phyloP scores from a whole-genome alignment of 1,139 yeast genomes.

The Hemisphaericaspora subhashii region DNA sequence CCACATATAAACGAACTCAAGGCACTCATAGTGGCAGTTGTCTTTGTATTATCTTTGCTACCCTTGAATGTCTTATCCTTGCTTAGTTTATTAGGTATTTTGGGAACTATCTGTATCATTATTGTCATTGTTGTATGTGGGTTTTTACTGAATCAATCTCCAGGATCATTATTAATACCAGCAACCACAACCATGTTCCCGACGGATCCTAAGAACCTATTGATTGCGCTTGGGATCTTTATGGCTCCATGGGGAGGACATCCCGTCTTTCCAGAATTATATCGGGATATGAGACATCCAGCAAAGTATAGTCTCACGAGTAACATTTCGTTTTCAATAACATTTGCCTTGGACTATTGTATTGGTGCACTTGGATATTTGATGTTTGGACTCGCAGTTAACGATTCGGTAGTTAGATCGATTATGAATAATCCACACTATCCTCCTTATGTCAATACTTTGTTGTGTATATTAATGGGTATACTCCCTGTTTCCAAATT shows the following conservation, averaged over 20 bases:
- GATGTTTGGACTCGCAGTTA: slow-evolving; percentile 39
- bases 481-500: slow-evolving; percentile 42
- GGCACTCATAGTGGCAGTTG: slow-evolving; percentile 39
- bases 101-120: slow-evolving; percentile 67
- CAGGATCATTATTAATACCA: slow-evolving; percentile 68
- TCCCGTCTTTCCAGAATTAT: slow-evolving; percentile 79
- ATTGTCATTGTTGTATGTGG: slow-evolving; percentile 64
- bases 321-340: slow-evolving; percentile 33
- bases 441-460: slow-evolving; percentile 31
- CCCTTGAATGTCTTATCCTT: slow-evolving; percentile 75
- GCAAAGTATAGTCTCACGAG: slow-evolving; percentile 29
- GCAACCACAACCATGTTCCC: slow-evolving; percentile 56
- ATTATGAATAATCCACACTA: slow-evolving; percentile 35
- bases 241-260: slow-evolving; percentile 94
- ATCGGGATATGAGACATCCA: slow-evolving; percentile 82
- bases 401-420: slow-evolving; percentile 42
- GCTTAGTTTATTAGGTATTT: slow-evolving; percentile 71
- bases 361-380: slow-evolving; percentile 39
- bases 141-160: slow-evolving; percentile 47
- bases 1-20: slow-evolving; percentile 58
- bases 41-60: slow-evolving; percentile 65
- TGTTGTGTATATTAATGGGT: slow-evolving; percentile 39
- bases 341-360: slow-evolving; percentile 33
- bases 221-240: slow-evolving; percentile 69
- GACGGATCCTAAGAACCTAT: slow-evolving; percentile 41